Conservation (phyloP, 257 asterid species). For the Solanum paucissectum region DNA sequence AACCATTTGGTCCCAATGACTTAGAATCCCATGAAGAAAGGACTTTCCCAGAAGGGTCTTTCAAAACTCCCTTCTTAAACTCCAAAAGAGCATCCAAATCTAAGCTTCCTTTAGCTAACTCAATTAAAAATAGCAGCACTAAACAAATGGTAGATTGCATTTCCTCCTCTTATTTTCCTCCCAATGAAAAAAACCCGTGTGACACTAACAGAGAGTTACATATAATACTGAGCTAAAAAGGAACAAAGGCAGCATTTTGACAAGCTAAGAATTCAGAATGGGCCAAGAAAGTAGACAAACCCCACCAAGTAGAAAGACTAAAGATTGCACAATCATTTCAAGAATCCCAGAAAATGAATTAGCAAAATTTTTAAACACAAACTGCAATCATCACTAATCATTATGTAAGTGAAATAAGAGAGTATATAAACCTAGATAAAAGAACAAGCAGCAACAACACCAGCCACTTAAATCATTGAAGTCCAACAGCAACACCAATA, state of each 20-base stretch:
- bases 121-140: slow-evolving; percentile 24
- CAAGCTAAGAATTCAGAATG: neutral
- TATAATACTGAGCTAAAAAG: neutral
- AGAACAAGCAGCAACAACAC: neutral
- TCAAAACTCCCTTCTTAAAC: slow-evolving; percentile 55
- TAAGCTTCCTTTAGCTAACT: slow-evolving; percentile 32
- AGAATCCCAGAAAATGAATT: neutral
- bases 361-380: neutral
- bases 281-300: neutral
- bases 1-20: slow-evolving; percentile 55
- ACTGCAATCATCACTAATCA: neutral
- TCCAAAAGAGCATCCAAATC: slow-evolving; percentile 50
- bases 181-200: neutral
- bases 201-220: neutral
- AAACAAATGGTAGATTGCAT: slow-evolving; percentile 41
- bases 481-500: neutral
- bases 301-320: neutral
- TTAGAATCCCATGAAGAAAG: slow-evolving; percentile 76
- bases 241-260: neutral
- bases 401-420: neutral
- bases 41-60: slow-evolving; percentile 35
- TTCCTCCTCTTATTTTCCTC: slow-evolving; percentile 9
- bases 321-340: neutral
- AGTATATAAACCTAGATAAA: neutral
- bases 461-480: neutral